Evolutionary conservation across 2,329 filamentous ascomycete species (phyloP).

Genomic region (Dendrostoma leiphaemia): DNA sequence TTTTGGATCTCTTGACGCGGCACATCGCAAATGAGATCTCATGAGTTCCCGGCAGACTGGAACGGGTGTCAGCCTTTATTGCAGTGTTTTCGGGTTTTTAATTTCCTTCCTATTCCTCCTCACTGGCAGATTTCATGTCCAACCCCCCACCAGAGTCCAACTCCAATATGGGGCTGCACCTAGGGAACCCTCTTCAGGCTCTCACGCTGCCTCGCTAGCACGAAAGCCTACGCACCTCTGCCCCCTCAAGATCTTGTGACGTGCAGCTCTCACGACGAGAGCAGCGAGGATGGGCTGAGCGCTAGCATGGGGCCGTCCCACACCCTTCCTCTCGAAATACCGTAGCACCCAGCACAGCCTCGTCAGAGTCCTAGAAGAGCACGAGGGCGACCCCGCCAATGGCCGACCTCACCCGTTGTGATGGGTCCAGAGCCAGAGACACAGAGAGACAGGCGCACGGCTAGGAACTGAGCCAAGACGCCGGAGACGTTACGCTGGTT

Average conservation of each 20-base stretch:
- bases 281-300: neutral
- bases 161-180: neutral
- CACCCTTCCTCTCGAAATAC: neutral
- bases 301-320: neutral
- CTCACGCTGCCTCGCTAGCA: neutral
- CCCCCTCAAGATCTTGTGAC: neutral
- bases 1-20: neutral
- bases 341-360: too few species aligned
- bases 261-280: neutral
- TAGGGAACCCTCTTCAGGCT: neutral
- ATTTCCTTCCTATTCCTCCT: neutral
- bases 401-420: neutral
- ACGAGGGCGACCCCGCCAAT: too few species aligned
- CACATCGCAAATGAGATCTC: neutral
- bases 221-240: neutral
- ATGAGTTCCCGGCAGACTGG: neutral
- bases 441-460: neutral
- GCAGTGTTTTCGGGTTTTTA: neutral
- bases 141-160: neutral
- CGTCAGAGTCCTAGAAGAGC: too few species aligned
- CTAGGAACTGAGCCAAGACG: neutral
- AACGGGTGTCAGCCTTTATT: neutral
- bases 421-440: neutral
- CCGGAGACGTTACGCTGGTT: neutral
- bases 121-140: neutral